A percentile compares a stretch with the other conserved stretches of the same genome.
phyloP scores from a whole-genome alignment of 73 alveolate species.

The Paramecium sexaurelia region DNA sequence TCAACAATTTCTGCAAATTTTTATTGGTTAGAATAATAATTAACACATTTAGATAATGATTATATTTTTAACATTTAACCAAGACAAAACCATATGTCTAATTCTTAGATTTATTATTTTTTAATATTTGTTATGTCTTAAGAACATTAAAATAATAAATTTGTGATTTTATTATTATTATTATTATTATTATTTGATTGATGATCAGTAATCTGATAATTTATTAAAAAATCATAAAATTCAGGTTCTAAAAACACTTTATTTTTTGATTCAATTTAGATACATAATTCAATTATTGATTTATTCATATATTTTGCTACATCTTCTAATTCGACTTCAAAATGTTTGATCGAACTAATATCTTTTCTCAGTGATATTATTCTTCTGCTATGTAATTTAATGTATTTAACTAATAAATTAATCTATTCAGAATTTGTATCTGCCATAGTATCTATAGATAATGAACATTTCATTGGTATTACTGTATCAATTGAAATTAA shows the following conservation, averaged over 20 bases:
- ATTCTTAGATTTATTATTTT: not conserved
- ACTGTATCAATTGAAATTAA: not conserved
- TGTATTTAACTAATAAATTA: not conserved
- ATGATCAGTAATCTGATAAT: not conserved
- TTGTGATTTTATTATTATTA: not conserved
- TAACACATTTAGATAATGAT: not conserved
- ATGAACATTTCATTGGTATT: not conserved
- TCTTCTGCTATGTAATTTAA: conserved; percentile 46
- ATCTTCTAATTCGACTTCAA: not conserved
- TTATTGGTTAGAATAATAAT: not conserved
- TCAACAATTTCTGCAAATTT: conserved; percentile 5
- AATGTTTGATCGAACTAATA: not conserved
- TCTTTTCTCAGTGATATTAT: conserved; percentile 45
- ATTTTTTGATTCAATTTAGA: not conserved
- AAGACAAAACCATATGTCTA: conserved; percentile 16
- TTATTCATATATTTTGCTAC: not conserved
- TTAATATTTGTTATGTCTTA: conserved; percentile 11
- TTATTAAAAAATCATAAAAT: not conserved
- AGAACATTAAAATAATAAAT: not conserved
- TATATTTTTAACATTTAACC: conserved; percentile 5
- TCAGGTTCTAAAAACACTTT: conserved; percentile 32
- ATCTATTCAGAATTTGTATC: conserved; percentile 34
- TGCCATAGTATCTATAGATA: conserved; percentile 36
- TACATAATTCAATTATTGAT: not conserved
- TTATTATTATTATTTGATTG: not conserved